Base-by-base conservation (phyloP, 129 eudicot species). In the Saussurea involucrata region DNA sequence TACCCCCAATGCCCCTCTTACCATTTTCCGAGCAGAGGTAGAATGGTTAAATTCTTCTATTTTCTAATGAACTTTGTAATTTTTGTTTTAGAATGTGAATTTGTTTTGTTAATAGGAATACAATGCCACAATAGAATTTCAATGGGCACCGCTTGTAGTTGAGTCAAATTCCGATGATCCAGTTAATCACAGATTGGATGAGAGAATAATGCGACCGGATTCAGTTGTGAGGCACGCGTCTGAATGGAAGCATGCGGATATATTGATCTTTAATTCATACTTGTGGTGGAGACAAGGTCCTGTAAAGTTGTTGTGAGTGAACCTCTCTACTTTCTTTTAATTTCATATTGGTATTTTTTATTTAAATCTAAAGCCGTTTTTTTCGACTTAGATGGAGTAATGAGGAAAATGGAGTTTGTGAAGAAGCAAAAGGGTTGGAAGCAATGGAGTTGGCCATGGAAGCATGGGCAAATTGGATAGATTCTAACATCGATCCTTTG, bases 201-300 rank as follows among this genome's bases (percentile, higher is more conserved):
- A 92, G 74, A 86, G 99, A 73, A 95, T 95, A 75, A 78, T 95
- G 58, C 90, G 92, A 12, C 99, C 99, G 0, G 97, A 95, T 78
- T 86, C 97, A 74, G 88, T 90, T 72, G 81, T 86, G 37, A 86
- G 94, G 82, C 99, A 95, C 57, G 82, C 97, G 0, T 89, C 97
- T 25, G 83, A 85, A 83, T 95, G 99, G 99, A 83, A 82, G 77
- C 83, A 86, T 72, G 99, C 92, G 6, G 99, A 95, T 84, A 87
- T 95, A 61, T 83, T 95, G 40, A 71, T 95, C 49, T 95, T 95
- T 86, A 95, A 95, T 80, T 87, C 99, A 4, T 95, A 95, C 57
- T 77, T 95, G 75, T 95, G 99, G 99, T 95, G 99, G 99, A 86
- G 97, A 83, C 99, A 95, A 76, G 99, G 96, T 34, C 87, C 99